phyloP scores from a whole-genome alignment of 129 eudicot genomes.

The Smallanthus sonchifolius region DNA sequence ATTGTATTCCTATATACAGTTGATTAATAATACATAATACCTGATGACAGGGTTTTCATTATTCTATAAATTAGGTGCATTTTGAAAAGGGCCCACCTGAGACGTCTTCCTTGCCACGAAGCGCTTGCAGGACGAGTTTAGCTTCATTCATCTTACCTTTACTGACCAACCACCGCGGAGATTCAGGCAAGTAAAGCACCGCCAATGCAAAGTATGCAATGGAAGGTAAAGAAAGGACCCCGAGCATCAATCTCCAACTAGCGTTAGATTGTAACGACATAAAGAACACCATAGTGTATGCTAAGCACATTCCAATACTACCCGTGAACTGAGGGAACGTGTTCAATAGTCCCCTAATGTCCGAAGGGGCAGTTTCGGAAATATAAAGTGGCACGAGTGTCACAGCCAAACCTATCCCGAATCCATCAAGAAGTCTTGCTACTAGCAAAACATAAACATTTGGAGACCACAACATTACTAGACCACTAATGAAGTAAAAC shows the following conservation, averaged over 20 bases:
- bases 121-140: conserved; percentile 54
- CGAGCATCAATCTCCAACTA: conserved; percentile 95
- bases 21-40: too few relatives aligned
- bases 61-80: background rate
- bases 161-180: conserved; percentile 98
- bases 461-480: conserved; percentile 96
- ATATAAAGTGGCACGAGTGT: conserved; percentile 91
- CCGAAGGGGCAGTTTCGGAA: conserved; percentile 97
- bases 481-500: conserved; percentile 64
- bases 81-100: conserved; percentile 43
- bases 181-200: conserved; percentile 79
- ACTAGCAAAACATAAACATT: conserved; percentile 71
- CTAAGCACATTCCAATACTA: conserved; percentile 77
- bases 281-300: conserved; percentile 86
- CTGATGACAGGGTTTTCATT: too few relatives aligned
- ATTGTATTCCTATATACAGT: too few relatives aligned
- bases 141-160: conserved; percentile 90
- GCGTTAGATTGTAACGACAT: conserved; percentile 66
- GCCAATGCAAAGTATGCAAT: conserved; percentile 51
- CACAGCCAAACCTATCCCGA: conserved; percentile 92
- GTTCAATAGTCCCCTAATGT: conserved; percentile 80
- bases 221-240: conserved; percentile 87
- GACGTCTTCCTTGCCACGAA: conserved; percentile 91
- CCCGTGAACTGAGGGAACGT: conserved; percentile 96
- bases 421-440: conserved; percentile 90